Evolutionary conservation across 805 yeast genomes (phyloP), one percentile per base, ranked within the genome.

Genomic region (Myxozyma udenii): DNA sequence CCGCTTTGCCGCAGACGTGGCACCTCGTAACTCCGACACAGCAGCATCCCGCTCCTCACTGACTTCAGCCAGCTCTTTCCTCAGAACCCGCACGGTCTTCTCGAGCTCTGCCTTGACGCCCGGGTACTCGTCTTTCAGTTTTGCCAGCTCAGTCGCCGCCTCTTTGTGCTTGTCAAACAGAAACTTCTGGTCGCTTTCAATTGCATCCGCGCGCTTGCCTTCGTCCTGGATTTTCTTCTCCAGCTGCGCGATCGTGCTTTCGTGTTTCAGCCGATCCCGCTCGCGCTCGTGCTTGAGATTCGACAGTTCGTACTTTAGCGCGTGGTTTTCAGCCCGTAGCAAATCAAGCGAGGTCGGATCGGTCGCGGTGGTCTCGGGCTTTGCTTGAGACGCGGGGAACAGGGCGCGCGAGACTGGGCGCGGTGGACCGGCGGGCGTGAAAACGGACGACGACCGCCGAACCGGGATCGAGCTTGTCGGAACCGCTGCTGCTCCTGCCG

Each of bases 261-360:
- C 75, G 38, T 61, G 63, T 3, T 64, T 62, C 0, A 74, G 41
- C 24, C 63, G 64, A 14, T 64, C 69, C 36, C 67, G 51, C 18
- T 75, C 75, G 37, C 72, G 64, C 41, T 75, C 74, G 49, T 69
- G 69, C 47, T 70, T 69, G 30, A 72, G 51, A 5, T 71, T 66
- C 11, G 66, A 66, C 33, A 71, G 61, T 51, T 71, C 71, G 62
- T 66, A 77, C 41, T 68, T 68, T 50, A 72, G 37, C 9, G 58
- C 54, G 25, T 48, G 51, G 32, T 36, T 53, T 28, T 51, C 58
- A 2, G 60, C 53, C 5, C 57, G 66, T 46, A 57, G 41, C 1
- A 33, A 5, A 19, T 52, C 52, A 28, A 51, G 28, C 7, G 41
- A 18, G 4, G 44, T 37, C 16, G 46, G 22, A 1, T n/a, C 43